Conservation (phyloP, 306 rosid species). For the Styphnolobium japonicum region DNA sequence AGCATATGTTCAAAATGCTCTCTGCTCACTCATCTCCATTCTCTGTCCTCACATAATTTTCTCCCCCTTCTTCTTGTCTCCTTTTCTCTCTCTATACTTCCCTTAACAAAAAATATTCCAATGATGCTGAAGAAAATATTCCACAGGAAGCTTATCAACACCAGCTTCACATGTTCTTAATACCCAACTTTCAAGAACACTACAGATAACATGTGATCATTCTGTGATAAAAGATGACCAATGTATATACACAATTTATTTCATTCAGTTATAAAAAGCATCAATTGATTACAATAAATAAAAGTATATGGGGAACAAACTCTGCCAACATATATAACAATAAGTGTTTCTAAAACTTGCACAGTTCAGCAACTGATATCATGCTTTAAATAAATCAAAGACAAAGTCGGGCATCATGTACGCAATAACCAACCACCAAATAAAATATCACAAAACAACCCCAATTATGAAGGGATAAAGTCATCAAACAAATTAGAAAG, state of each 20-base stretch:
- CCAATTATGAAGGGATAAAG: neutral
- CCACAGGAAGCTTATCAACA: neutral
- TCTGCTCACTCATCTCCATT: neutral
- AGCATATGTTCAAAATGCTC: neutral
- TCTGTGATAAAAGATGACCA: neutral
- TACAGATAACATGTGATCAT: neutral
- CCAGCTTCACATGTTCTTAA: neutral
- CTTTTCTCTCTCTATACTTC: too few relatives aligned
- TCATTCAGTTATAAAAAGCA: neutral
- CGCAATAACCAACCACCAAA: neutral
- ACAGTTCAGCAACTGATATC: neutral
- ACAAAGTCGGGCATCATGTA: neutral
- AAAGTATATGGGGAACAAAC: neutral
- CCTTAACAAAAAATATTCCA: too few relatives aligned
- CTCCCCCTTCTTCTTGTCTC: too few relatives aligned
- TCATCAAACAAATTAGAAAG: constrained; percentile 12
- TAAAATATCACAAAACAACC: neutral
- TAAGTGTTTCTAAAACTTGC: neutral
- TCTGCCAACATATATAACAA: neutral
- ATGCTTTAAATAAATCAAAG: neutral
- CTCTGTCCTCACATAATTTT: too few relatives aligned
- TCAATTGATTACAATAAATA: neutral
- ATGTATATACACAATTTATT: neutral
- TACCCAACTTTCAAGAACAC: neutral
- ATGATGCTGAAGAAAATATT: too few relatives aligned